Percentiles rank a stretch among this genome's conserved stretches.
phyloP scores from a whole-genome alignment of 176 grass and related monocot species.

The Eleusine coracana region DNA sequence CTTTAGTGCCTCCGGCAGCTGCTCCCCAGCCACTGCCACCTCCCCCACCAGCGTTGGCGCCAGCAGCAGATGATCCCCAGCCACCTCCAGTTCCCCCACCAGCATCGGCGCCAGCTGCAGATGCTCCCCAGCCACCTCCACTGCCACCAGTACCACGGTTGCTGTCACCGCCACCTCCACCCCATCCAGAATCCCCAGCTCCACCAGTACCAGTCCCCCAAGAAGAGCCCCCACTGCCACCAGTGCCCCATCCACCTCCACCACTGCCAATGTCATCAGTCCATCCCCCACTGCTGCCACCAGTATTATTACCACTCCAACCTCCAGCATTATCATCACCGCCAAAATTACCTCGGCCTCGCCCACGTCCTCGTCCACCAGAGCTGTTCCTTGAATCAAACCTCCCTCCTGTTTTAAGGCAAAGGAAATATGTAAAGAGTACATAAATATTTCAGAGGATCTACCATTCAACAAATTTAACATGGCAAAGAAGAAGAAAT shows the following conservation, averaged over 20 bases:
- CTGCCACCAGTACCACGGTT: slow-evolving; percentile 19
- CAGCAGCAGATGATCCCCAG: slow-evolving; percentile 11
- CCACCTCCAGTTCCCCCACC: not conserved
- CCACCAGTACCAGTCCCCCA: slow-evolving; percentile 25
- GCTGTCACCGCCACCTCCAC: slow-evolving; percentile 13
- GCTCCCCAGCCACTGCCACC: not conserved
- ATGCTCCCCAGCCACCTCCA: not conserved
- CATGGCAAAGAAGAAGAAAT: not conserved
- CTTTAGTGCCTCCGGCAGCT: slow-evolving; percentile 2
- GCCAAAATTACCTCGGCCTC: slow-evolving; percentile 59
- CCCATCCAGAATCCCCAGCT: slow-evolving; percentile 40
- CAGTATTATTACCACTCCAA: slow-evolving; percentile 26
- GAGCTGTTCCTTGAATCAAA: slow-evolving; percentile 79
- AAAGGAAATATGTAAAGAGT: not conserved
- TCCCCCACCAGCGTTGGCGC: not conserved
- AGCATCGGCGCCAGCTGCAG: not conserved
- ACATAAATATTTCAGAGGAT: not conserved
- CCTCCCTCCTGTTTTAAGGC: slow-evolving; percentile 63
- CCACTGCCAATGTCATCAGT: slow-evolving; percentile 44
- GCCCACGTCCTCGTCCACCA: slow-evolving; percentile 51
- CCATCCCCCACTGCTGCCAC: slow-evolving; percentile 50
- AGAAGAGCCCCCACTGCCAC: slow-evolving; percentile 28
- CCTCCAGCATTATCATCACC: slow-evolving; percentile 47
- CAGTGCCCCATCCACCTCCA: slow-evolving; percentile 49
- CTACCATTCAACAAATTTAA: not conserved